Percentiles rank a stretch among this genome's conserved stretches.
Evolutionary conservation across 192 early-diverging fungal species (phyloP).

Genomic region (Haplosporangium gracile): DNA sequence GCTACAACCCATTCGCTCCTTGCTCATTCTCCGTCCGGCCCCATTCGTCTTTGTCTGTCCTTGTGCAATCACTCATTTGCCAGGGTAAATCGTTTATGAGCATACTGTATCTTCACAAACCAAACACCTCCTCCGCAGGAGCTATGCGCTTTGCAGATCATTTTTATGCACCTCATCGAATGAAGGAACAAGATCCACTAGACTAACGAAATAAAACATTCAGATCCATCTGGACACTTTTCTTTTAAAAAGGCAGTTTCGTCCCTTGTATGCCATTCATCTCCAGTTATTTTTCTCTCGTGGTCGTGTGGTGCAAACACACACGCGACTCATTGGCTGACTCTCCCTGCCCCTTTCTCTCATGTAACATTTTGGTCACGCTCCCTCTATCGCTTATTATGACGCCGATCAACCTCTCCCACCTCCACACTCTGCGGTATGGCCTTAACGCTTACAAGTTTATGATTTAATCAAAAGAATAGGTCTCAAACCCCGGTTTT

Average conservation of each 20-base stretch:
- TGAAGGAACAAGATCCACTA: not conserved
- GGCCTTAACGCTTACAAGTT: not conserved
- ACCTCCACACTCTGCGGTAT: not conserved
- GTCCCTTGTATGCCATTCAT: not conserved
- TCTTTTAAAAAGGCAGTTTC: not conserved
- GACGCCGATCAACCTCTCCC: not conserved
- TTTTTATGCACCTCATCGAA: not conserved
- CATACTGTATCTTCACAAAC: too few species aligned
- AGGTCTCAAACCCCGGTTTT: too few species aligned
- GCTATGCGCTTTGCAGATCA: not conserved
- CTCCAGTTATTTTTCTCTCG: not conserved
- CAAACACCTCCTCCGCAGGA: not conserved
- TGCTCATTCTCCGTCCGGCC: not conserved
- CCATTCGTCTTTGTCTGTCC: not conserved
- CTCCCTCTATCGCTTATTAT: not conserved
- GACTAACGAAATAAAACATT: not conserved
- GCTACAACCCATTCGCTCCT: not conserved
- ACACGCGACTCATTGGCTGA: not conserved
- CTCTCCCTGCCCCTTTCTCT: not conserved
- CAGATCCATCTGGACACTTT: not conserved
- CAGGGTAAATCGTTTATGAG: not conserved
- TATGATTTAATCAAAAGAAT: not conserved
- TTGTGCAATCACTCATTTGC: not conserved
- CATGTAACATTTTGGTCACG: not conserved
- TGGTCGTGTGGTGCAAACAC: not conserved